phyloP scores from a whole-genome alignment of 2,329 filamentous ascomycete species.

The Trichophyton benhamiae region DNA sequence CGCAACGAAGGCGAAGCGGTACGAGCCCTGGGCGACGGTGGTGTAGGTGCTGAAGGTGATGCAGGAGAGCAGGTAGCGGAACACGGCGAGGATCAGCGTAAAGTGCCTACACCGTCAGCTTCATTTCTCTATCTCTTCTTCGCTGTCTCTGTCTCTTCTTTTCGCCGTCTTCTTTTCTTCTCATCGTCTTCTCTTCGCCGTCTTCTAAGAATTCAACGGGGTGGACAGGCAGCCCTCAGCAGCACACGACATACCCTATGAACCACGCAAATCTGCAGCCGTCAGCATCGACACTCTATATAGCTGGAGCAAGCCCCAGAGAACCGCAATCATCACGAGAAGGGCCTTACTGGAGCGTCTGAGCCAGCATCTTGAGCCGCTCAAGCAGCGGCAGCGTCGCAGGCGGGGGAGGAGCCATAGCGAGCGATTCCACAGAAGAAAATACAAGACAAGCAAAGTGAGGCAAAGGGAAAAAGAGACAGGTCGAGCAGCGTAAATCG shows the following conservation, averaged over 20 bases:
- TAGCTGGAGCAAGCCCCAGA: too few species aligned
- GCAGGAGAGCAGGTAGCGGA: conserved; percentile 76
- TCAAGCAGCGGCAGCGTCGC: conserved; percentile 58
- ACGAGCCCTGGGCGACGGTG: conserved; percentile 65
- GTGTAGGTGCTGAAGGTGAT: conserved; percentile 78
- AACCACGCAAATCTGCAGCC: conserved; percentile 55
- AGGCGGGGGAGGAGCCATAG: conserved; percentile 63
- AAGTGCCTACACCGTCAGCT: conserved; percentile 52
- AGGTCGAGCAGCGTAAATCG: too few species aligned
- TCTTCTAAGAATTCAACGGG: not conserved
- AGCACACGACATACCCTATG: conserved; percentile 51
- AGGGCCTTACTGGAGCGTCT: conserved; percentile 72
- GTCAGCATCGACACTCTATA: not conserved
- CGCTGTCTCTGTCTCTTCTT: too few species aligned
- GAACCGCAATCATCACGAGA: not conserved
- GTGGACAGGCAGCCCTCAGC: not conserved
- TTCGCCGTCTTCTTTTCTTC: too few species aligned
- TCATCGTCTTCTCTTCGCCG: too few species aligned
- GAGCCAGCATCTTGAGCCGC: conserved; percentile 63
- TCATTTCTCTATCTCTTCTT: too few species aligned
- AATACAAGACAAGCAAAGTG: not conserved
- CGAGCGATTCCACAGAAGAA: not conserved
- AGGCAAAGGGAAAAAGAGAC: not conserved
- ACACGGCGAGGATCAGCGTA: conserved; percentile 66
- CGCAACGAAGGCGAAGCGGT: conserved; percentile 79